A percentile compares a stretch with the other conserved stretches of the same genome.
phyloP scores from a whole-genome alignment of 257 asterid genomes.

The Dorcoceras hygrometricum region DNA sequence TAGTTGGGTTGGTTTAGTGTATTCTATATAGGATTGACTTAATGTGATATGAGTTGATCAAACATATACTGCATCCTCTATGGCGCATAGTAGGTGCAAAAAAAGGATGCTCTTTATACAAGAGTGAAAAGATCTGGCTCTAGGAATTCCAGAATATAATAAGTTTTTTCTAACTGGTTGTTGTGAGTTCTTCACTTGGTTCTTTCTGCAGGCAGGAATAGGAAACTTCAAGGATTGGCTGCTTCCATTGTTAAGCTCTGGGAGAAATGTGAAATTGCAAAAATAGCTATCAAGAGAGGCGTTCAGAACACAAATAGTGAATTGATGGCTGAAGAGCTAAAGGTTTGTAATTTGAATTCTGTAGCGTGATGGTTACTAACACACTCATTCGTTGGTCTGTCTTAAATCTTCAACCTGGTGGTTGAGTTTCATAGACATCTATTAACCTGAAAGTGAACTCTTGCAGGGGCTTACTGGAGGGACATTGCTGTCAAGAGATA shows the following conservation, averaged over 20 bases:
- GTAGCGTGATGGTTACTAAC: conserved; percentile 7
- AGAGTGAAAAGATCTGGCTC: not conserved
- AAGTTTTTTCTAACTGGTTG: conserved; percentile 4
- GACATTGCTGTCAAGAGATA: conserved; percentile 85
- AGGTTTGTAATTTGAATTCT: conserved; percentile 46
- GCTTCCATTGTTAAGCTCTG: conserved; percentile 86
- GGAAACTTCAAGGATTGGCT: conserved; percentile 92
- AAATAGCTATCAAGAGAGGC: conserved; percentile 92
- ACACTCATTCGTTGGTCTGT: not conserved
- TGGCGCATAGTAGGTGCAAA: not conserved
- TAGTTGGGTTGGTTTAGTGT: not conserved
- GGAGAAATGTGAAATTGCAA: conserved; percentile 99
- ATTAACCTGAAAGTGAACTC: conserved; percentile 36
- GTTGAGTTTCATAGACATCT: conserved; percentile 21
- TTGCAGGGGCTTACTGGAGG: conserved; percentile 96
- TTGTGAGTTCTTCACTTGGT: conserved; percentile 18
- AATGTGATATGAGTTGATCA: not conserved
- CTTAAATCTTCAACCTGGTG: conserved; percentile 4
- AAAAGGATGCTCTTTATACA: conserved; percentile 10
- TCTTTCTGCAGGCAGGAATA: conserved; percentile 71
- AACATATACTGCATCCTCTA: conserved; percentile 14
- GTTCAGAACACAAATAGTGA: conserved; percentile 86
- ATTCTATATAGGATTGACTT: conserved; percentile 5
- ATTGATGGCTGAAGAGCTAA: conserved; percentile 95
- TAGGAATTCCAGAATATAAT: not conserved